Base-by-base conservation (phyloP, 228 moss, liverwort and hornwort species). In the Sphagnum fallax region DNA sequence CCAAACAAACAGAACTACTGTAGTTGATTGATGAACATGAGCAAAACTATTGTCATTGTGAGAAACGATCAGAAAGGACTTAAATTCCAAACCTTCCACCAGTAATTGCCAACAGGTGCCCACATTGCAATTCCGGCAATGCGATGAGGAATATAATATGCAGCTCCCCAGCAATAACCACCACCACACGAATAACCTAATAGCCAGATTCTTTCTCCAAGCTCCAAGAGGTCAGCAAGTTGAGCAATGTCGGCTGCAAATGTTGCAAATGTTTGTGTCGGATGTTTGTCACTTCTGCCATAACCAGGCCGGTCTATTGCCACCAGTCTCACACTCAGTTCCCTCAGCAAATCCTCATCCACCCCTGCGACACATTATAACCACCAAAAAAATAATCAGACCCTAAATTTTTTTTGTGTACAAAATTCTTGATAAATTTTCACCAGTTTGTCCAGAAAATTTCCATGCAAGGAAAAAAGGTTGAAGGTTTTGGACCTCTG, bases 121-220 rank as follows among this genome's bases (percentile, higher is more conserved):
- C 90, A 93, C 81, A 89, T 83, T 53, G 79, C 89, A 67, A 93
- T 80, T 15, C 93, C 91, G 48, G 91, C 91, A 65, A 93, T 74
- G 60, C 93, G 91, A 64, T 87, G 80, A 48, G 93, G 91, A 69
- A 91, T 93, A 47, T 82, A 83, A 57, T 82, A 83, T 59, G 91
- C 91, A 70, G 87, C 83, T 59, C 80, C 89, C 93, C 93, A 93
- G 74, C 84, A 83, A 63, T 80, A 93, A 2, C 85, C 87, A 9
- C 93, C 93, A 64, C 93, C 93, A 81, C 83, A 83, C 0, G 93
- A 93, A 64, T 80, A 91, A 55, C 93, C 93, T 47, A 93, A 77
- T 61, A 93, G 71, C 82, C 82, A 93, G 8, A 90, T 75, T 68
- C 89, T 93, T 61, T 75, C 74, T 13, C 89, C 93, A 75, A 91